Base-by-base conservation (phyloP, 2,329 filamentous ascomycete genomes). In the Aspergillus brunneoviolaceus region DNA sequence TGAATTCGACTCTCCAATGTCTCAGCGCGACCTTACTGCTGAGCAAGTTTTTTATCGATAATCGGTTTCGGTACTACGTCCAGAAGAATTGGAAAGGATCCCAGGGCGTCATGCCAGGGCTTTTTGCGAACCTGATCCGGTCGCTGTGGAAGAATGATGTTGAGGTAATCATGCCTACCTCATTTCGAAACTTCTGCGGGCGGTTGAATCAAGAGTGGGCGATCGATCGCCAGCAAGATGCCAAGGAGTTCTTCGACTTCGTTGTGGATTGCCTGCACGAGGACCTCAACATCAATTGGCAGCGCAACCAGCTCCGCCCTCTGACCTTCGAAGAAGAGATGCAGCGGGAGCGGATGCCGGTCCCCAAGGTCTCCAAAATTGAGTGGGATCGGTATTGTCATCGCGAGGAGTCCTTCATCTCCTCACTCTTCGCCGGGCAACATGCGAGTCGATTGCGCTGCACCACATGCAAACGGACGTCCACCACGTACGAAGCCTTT, bases 1-100 rank as follows among this genome's bases (percentile, higher is more conserved):
- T 95, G 81, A 97, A 96, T 75, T 89, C 91, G n/a, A 88, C 89
- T 0, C 81, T 98, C 27, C 94, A 98, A 75, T 90, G 89, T 61
- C 79, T 97, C 19, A 89, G 90, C 60, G 89, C 88, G 1, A 94
- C 92, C 0, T 78, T 82, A 9, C 79, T 82, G 19, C 75, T 89
- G 48, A 85, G 84, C 71, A 85, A 70, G 76, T 86, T 77, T 83
- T 96, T 83, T 79, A 85, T 77, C 72, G 87, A 77, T 79, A 89
- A 79, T 71, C 89, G 71, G 70, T 91, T 76, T 77, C 84, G 72
- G 67, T 80, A 72, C 69, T 84, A 76, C 82, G 85, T 89, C 66
- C 86, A 81, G 70, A 82, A 79, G 70, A 85, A 81, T 80, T 92
- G 82, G 85, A 87, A 83, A 80, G 90, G 74, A 75, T 91, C 70